Evolutionary conservation across 1,284 basidiomycete species (phyloP).

Genomic region (Rugosomyces carneus): DNA sequence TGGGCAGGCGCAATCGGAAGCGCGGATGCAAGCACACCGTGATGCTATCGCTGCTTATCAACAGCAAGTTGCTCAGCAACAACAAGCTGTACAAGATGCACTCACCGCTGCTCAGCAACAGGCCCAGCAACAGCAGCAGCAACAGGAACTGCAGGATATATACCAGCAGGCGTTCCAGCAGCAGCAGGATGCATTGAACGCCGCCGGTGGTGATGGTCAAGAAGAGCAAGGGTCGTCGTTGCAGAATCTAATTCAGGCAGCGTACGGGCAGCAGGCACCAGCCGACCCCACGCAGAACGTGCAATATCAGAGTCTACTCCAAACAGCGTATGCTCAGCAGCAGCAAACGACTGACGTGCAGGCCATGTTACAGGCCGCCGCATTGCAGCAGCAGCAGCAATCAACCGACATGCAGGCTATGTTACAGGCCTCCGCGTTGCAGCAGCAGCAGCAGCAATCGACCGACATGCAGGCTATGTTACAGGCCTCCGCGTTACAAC

Average conservation of each 20-base stretch:
- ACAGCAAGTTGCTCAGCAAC: slow-evolving; percentile 11
- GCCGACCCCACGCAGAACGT: not conserved
- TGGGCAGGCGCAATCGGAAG: too few species aligned
- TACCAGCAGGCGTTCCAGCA: slow-evolving; percentile 9
- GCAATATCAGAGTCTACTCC: slow-evolving; percentile 3
- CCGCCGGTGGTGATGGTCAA: not conserved
- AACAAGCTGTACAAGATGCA: slow-evolving; percentile 8
- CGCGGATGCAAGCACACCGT: slow-evolving; percentile 12
- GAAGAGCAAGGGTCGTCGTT: not conserved
- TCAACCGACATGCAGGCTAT: not conserved
- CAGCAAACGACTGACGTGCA: not conserved
- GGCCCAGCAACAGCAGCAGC: slow-evolving; percentile 4
- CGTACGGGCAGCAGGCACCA: not conserved
- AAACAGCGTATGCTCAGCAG: not conserved
- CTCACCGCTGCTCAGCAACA: not conserved
- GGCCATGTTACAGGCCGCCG: not conserved
- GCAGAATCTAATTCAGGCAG: not conserved
- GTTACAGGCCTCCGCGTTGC: not conserved
- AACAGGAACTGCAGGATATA: slow-evolving; percentile 1
- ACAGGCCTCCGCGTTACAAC: not conserved
- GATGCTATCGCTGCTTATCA: not conserved
- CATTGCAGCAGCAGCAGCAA: slow-evolving; percentile 3
- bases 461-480: not conserved
- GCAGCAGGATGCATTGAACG: slow-evolving; percentile 6
- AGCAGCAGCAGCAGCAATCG: not conserved